Base-by-base conservation (phyloP, 108 stramenopile genomes). In the Fragilariopsis cylindrus region DNA sequence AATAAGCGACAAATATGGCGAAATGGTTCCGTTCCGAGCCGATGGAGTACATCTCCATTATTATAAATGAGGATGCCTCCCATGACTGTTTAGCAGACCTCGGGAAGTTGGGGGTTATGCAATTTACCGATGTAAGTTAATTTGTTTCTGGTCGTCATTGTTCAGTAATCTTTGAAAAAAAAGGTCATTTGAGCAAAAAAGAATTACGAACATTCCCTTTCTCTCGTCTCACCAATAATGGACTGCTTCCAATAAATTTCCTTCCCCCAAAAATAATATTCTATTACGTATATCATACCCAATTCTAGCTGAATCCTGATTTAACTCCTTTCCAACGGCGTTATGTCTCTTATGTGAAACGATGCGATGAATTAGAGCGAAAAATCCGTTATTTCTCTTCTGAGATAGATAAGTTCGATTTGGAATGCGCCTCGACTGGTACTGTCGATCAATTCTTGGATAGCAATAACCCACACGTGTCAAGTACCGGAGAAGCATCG, bases 11-110 rank as follows among this genome's bases (percentile, higher is more conserved):
- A 94, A 54, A 43, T 50, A 98, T 98, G 98, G 85, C 95, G 46
- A 87, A 85, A 73, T 99, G 98, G 98, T 99, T 97, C 75, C 97
- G 98, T 72, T 98, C 98, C 64, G 97, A 97, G 75, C 95, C 96
- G 66, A 98, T 99, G 98, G 89, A 96, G 84, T 99, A 99, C 72
- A 95, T 98, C 85, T 94, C 92, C 87, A 82, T 99, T 62, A 98
- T 99, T 74, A 91, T 99, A 54, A 93, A 96, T 60, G 97, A 98
- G 80, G 97, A 98, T 79, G 97, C 97, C 2, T 95, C 98, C 55
- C 98, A 97, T 81, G 90, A 91, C 64, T 95, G 91, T 72, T 80
- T 98, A 39, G 88, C 92, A 53, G 95, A 96, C 71, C 88, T 99
- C 5, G 98, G 97, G 41, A 90, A 82, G 67, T 71, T 98, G 13